phyloP scores from a whole-genome alignment of 208 protist species.

The Trichomonas tenax region DNA sequence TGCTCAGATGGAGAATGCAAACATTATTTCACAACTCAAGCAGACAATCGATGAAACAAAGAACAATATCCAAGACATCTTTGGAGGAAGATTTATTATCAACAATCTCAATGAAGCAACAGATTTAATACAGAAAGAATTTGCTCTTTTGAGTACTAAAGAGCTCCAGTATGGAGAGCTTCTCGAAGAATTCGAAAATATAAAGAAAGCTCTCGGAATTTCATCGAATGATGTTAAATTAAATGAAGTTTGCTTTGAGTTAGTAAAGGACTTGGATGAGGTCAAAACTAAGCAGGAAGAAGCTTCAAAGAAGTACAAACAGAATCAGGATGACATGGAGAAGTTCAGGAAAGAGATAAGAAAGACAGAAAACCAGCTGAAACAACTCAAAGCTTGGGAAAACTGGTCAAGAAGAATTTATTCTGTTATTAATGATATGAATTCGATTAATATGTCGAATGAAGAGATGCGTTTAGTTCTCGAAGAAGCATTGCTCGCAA shows the following conservation, averaged over 20 bases:
- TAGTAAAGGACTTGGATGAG: not conserved
- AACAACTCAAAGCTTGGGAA: not conserved
- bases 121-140: not conserved
- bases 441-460: not conserved
- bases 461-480: not conserved
- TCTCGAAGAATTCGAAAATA: not conserved
- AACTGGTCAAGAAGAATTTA: slow-evolving; percentile 10
- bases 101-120: not conserved
- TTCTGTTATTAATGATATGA: not conserved
- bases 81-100: not conserved
- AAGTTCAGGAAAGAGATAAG: not conserved
- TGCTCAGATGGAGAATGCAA: not conserved
- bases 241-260: not conserved
- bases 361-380: not conserved
- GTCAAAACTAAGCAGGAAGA: not conserved
- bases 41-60: not conserved
- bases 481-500: not conserved
- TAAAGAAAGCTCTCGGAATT: not conserved
- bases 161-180: not conserved
- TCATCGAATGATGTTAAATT: not conserved
- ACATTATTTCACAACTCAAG: not conserved
- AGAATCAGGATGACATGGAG: not conserved
- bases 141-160: not conserved
- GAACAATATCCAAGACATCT: not conserved
- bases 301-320: not conserved